Base-by-base conservation (phyloP, 192 early-diverging fungal species). In the Coemansia sp. region DNA sequence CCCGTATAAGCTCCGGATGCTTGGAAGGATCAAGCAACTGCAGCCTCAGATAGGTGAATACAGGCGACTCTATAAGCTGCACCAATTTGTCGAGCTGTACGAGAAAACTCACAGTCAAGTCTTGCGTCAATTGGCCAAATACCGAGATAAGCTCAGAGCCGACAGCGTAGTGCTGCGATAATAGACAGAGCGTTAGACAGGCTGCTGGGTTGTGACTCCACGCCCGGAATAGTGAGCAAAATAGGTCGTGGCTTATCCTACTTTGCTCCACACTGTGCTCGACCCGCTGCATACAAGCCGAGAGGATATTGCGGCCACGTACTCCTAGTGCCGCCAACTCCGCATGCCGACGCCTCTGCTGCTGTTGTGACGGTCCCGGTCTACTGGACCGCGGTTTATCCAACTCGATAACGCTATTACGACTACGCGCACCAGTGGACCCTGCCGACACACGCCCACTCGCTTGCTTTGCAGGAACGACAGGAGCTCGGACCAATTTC, bases 31-130 rank as follows among this genome's bases (percentile, higher is more conserved):
- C 98, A 41, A 98, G 78, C 8, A 99, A 85, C 80, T 98, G 96
- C 59, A 99, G 79, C 5, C 98, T 88, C 29, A 99, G 81, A 68
- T 92, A 94, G 7, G 97, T 97, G 85, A 99, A 99, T 16, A 99
- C 96, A 9, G 98, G 98, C 1, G 93, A 95, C 79, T 99, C 98
- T 18, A 99, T 74, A 5, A 99, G 85, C 81, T 98, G 97, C 34
- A 99, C 98, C 3, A 99, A 89, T 70, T 98, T 99, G 75, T 99
- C 98, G 29, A 98, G 90, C 74, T 98, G 97, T 41, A 99, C 95
- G 20, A 99, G 78, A 33, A 97, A 86, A 63, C 90, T 93, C 42
- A 99, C 96, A 3, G 95, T 97, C 59, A 98, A 93, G 72, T 98
- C 97, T 22, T 74, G 34, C 33, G 60, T 36, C 61, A 96, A 85